Evolutionary conservation across 1,139 yeast genomes (phyloP), one percentile per base, ranked within the genome.

Genomic region (Debaryomyces nepalensis): DNA sequence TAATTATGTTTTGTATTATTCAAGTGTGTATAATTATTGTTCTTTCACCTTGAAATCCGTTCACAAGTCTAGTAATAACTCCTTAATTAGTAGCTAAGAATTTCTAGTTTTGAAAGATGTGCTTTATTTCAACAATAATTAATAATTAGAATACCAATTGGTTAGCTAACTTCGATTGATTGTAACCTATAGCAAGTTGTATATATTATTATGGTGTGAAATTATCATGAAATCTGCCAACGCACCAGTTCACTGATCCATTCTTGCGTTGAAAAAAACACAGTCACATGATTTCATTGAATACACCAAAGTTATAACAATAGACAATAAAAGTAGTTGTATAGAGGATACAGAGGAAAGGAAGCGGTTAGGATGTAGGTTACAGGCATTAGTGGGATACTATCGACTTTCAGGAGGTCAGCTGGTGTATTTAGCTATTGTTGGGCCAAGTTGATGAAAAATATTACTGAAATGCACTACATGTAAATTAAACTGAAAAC

Each of bases 161-260:
- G 30, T 18, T 23, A 34, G 18, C 30, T 24, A 34, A 34, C 29
- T 34, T 34, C 37, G 29, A 34, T 34, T 34, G 37, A 34, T 34
- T 34, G 19, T 18, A n/a, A 33, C 20, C 14, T 33, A 21, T 15
- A 24, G 16, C n/a, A 12, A 11, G 16, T 18, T 24, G 23, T 15
- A 33, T 18, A 9, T 24, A 16, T 14, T 34, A 9, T 4, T 22
- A 16, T 26, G 10, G 33, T n/a, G 33, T 26, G 32, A 24, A 34
- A 34, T 24, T 15, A 34, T 16, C 15, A 22, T 20, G 23, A 39
- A 41, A 37, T 41, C 44, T 40, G 44, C 44, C 44, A 39, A 26
- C 42, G 42, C 42, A 39, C 34, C 39, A 37, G 27, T 31, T 37
- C 39, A 33, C n/a, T 16, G 32, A 29, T 29, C 32, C 32, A 16